Evolutionary conservation across 345 rosid species (phyloP), one percentile per base, ranked within the genome.

Genomic region (Alliaria petiolata): DNA sequence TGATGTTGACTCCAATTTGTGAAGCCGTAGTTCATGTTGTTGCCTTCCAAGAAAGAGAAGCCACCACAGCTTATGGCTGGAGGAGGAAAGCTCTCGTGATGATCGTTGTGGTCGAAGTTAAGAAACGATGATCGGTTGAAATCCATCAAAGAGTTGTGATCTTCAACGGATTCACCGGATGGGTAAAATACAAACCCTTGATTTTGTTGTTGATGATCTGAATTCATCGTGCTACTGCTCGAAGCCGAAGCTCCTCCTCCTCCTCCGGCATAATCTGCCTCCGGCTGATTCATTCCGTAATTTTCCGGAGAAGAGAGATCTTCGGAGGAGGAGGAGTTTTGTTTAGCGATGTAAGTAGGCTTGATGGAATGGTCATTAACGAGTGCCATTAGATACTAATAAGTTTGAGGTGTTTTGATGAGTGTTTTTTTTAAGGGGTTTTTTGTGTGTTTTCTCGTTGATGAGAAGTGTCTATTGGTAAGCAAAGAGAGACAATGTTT

Each of bases 61-160:
- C 72, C 62, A 6, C 66, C 71, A 42, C 70, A 45, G 47, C 46
- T 67, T 42, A 67, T 51, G 52, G 55, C 67, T 4, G 72, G 62
- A 66, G 73, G 78, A 67, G 67, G 62, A 67, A 74, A 74, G 22
- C 42, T 59, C 54, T 59, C 67, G 3, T 67, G 79, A 44, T 75
- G 64, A 53, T 83, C 74, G 42, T 65, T 80, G 53, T 76, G 84
- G 65, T 81, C 83, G 16, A 89, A 92, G 83, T 89, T 92, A 38
- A 88, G 89, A 72, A 87, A 76, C 61, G 97, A 85, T 65, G 97
- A 83, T 59, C 85, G 87, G 59, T 80, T 76, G 86, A 91, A 91
- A 63, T 85, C 80, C 77, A 91, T 84, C 81, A 87, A 67, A 66
- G 97, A 86, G 60, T 82, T 81, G 77, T 55, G 70, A 67, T 83